Base-by-base conservation (phyloP, 2,329 filamentous ascomycete genomes). In the Teratosphaeria nubilosa region DNA sequence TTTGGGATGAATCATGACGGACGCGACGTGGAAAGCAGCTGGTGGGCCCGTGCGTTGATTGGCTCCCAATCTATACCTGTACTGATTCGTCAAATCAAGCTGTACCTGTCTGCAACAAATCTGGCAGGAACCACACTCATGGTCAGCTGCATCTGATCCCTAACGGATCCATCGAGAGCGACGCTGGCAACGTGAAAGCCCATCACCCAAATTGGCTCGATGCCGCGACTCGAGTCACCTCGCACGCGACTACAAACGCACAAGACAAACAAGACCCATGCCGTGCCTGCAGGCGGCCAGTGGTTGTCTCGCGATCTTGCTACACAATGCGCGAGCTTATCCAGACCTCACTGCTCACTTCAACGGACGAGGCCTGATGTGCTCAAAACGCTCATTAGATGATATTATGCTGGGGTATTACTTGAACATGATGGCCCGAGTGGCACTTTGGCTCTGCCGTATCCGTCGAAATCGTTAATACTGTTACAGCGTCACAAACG, bases 301-400 rank as follows among this genome's bases (percentile, higher is more conserved):
- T 61, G 54, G 51, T 57, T 58, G 58, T 61, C 57, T 62, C 60
- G 60, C 56, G 27, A 56, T 48, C 45, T 16, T 57, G 55, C 58
- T 56, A 55, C 58, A 59, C 60, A 56, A 62, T 59, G 58, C 30
- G 34, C 58, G 51, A 57, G 34, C 58, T 60, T 60, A 60, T 52
- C 32, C 51, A 22, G 32, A 60, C 58, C 41, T 60, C 58, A 56
- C 54, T 32, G 53, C 27, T 14, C 31, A 24, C 9, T 48, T 22
- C n/a, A 20, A 14, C 34, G 13, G 11, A n/a, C 34, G 16, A n/a
- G 16, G 5, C 5, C 11, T 22, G 16, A 22, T 48, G n/a, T 48
- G 41, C 41, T 48, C 16, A 20, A 22, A n/a, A 9, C n/a, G 20
- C 41, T 48, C 9, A 48, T 48, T 48, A 48, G 16, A n/a, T 48